Evolutionary conservation across 495 filamentous ascomycete species (phyloP).

Genomic region (Neurospora sublineolata): DNA sequence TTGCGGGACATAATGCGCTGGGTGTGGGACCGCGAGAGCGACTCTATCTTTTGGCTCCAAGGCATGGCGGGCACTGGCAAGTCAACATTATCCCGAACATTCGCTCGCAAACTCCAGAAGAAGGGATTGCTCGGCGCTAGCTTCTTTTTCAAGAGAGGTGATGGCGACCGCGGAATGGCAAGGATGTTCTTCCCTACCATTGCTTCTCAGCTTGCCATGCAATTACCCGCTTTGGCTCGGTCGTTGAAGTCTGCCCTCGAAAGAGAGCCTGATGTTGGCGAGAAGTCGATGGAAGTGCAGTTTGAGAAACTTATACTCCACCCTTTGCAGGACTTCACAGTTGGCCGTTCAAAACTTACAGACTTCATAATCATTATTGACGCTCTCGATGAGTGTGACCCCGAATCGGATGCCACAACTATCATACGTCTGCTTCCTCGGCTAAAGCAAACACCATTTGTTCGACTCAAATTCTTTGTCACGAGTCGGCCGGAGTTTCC

Average conservation of each 20-base stretch:
- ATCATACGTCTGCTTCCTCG: conserved; percentile 28
- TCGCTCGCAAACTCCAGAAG: conserved; percentile 16
- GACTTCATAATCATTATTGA: conserved; percentile 35
- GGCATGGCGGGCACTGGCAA: conserved; percentile 39
- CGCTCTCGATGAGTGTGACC: conserved; percentile 42
- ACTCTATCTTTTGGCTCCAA: conserved; percentile 32
- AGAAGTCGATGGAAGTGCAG: conserved; percentile 32
- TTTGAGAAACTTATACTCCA: conserved; percentile 38
- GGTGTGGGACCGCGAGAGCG: conserved; percentile 2
- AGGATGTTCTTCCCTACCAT: conserved; percentile 35
- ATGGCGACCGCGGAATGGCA: conserved; percentile 30
- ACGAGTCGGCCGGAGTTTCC: conserved; percentile 36
- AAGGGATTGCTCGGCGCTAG: conserved; percentile 20
- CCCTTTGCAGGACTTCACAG: conserved; percentile 16
- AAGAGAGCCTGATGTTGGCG: conserved; percentile 22
- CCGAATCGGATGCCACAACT: conserved; percentile 24
- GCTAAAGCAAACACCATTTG: conserved; percentile 1
- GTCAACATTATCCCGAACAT: conserved; percentile 33
- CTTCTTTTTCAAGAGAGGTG: conserved; percentile 44
- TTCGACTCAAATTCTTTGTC: conserved; percentile 14
- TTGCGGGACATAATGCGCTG: conserved; percentile 13
- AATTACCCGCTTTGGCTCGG: conserved; percentile 16
- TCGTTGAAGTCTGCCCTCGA: conserved; percentile 28
- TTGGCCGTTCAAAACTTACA: neutral
- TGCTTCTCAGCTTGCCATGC: conserved; percentile 26